Evolutionary conservation across 2,329 filamentous ascomycete species (phyloP), one percentile per base, ranked within the genome.

Genomic region (Neurospora crassa): DNA sequence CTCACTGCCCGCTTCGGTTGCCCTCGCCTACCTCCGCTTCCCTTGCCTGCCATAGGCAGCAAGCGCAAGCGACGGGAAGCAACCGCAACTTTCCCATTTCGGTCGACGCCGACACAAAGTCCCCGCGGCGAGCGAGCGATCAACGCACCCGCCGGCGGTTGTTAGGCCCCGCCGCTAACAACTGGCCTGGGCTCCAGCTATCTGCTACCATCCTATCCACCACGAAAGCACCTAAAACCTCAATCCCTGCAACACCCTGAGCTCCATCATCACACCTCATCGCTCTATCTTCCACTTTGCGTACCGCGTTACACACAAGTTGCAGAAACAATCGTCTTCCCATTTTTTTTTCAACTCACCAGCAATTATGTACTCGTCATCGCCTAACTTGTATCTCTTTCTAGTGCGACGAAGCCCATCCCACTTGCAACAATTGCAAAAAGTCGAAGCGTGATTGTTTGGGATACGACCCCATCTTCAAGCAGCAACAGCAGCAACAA

Each of bases 341-440:
- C 34, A 37, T 6, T 37, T 8, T 8, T 7, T 37, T 37, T 8
- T 37, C 5, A 3, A 8, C 34, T 37, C 34, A 37, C 34, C 34
- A 37, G 7, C 34, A 37, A 37, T 37, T 37, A 37, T 37, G 34
- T 37, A 24, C 24, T 34, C 53, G 41, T 40, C 59, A 20, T 20
- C 43, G 53, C 71, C 68, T 72, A 67, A 67, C 70, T 18, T 70
- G 10, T 1, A 63, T 41, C 69, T 37, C 68, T 77, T 76, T 73
- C 73, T 75, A 97, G 96, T 99, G 96, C 83, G 96, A 98, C 88
- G 96, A 99, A 85, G 90, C 89, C 73, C 94, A 97, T 81, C 96
- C 96, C 29, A 90, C 91, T 72, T 99, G 96, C 85, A 90, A 93
- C 83, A 93, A 96, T 79, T 96, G 92, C 83, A 90, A 91, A 79